Conservation (phyloP, 257 asterid species). For the Lavandula angustifolia region DNA sequence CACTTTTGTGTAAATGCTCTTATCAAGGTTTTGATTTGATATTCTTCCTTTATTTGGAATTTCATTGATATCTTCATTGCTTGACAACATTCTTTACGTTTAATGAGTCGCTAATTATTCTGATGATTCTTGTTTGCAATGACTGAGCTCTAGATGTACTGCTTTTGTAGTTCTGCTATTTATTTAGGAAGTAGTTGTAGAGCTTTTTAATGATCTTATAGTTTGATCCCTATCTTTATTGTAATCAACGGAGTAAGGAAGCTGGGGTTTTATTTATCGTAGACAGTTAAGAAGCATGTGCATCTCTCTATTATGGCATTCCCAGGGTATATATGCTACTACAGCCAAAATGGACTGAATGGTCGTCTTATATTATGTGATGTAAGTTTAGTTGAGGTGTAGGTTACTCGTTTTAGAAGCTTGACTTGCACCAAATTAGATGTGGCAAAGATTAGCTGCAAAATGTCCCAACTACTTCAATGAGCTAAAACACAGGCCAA, state of each 20-base stretch:
- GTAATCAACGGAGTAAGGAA: background rate
- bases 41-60: conserved; percentile 7
- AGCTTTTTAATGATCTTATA: conserved; percentile 7
- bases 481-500: background rate
- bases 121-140: conserved; percentile 9
- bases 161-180: background rate
- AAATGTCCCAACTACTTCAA: background rate
- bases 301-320: background rate
- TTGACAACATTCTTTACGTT: background rate
- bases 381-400: background rate
- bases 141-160: background rate
- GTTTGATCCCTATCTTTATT: conserved; percentile 15
- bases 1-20: conserved; percentile 80
- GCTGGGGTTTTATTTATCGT: background rate
- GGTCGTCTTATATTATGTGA: background rate
- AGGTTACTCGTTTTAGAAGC: conserved; percentile 2
- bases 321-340: background rate
- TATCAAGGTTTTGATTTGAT: conserved; percentile 65
- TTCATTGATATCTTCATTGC: conserved; percentile 5
- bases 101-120: background rate
- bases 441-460: background rate
- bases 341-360: background rate
- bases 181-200: background rate
- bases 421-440: background rate
- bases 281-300: conserved; percentile 13